phyloP scores from a whole-genome alignment of 176 grass and related monocot genomes.

The Aegilops umbellulata region DNA sequence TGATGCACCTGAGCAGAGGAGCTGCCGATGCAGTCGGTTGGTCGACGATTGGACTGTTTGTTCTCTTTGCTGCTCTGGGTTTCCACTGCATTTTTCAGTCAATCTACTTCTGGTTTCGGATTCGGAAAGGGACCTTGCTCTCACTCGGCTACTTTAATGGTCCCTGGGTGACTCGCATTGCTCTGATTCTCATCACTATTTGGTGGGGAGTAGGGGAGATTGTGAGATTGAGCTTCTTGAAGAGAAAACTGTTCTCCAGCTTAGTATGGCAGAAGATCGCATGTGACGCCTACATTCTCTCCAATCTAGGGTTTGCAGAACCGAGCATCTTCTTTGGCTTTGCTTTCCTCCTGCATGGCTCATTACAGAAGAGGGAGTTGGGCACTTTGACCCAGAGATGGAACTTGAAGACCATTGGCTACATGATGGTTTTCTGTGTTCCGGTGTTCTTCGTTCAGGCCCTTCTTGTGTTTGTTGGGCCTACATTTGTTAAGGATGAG shows the following conservation, averaged over 20 bases:
- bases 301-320: slow-evolving; percentile 95
- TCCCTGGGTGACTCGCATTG: slow-evolving; percentile 77
- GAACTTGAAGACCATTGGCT: slow-evolving; percentile 79
- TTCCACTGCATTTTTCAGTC: slow-evolving; percentile 66
- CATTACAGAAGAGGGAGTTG: slow-evolving; percentile 70
- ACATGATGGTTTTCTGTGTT: slow-evolving; percentile 71
- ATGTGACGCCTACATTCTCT: slow-evolving; percentile 84
- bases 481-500: slow-evolving; percentile 56
- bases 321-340: slow-evolving; percentile 83
- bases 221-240: slow-evolving; percentile 70
- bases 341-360: slow-evolving; percentile 73
- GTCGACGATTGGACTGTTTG: slow-evolving; percentile 67
- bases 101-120: slow-evolving; percentile 55
- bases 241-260: slow-evolving; percentile 60
- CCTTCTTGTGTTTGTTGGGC: slow-evolving; percentile 60
- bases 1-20: slow-evolving; percentile 92
- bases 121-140: slow-evolving; percentile 43
- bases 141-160: slow-evolving; percentile 87
- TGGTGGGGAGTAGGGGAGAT: slow-evolving; percentile 83
- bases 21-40: slow-evolving; percentile 89
- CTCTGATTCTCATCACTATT: slow-evolving; percentile 73
- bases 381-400: slow-evolving; percentile 70
- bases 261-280: slow-evolving; percentile 57
- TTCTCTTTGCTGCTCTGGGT: slow-evolving; percentile 59
- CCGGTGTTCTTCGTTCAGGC: slow-evolving; percentile 66